These are phyloP conservation scores for Meripilus lineatus DNA, from an alignment of 1,284 basidiomycete species.

Conservation along the genomic window DNA sequence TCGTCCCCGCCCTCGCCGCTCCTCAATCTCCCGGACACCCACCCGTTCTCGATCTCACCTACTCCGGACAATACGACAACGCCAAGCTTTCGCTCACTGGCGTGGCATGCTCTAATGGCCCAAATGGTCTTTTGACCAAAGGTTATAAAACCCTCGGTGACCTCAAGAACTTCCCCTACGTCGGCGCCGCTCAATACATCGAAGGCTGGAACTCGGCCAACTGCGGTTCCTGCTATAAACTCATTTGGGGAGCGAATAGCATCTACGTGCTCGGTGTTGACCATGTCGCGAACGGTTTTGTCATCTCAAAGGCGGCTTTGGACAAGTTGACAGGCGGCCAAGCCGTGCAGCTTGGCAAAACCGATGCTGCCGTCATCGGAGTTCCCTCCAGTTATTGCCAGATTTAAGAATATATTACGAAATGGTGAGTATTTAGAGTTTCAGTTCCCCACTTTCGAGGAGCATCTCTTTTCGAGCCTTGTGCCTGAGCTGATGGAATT, in stretches of 20 bases:
- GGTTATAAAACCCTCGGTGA: constrained; percentile 42
- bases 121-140: constrained; percentile 37
- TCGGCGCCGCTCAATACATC: constrained; percentile 42
- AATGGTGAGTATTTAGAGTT: too few species aligned
- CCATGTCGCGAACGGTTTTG: constrained; percentile 32
- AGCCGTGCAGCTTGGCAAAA: constrained; percentile 18
- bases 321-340: constrained; percentile 23
- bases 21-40: constrained; percentile 20
- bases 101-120: constrained; percentile 47
- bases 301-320: constrained; percentile 31
- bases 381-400: constrained; percentile 22
- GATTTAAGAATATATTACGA: too few species aligned
- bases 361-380: constrained; percentile 21
- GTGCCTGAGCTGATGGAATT: too few species aligned
- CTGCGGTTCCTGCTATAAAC: constrained; percentile 44
- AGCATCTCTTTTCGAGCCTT: too few species aligned
- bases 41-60: constrained; percentile 29
- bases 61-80: constrained; percentile 40
- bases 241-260: constrained; percentile 34
- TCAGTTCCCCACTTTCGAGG: too few species aligned
- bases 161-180: constrained; percentile 46
- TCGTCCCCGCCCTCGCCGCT: constrained; percentile 19
- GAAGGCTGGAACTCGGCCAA: constrained; percentile 34
- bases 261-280: constrained; percentile 40
- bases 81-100: constrained; percentile 24